phyloP scores from a whole-genome alignment of 1,284 basidiomycete species.

The Ceratobasidium sp. region DNA sequence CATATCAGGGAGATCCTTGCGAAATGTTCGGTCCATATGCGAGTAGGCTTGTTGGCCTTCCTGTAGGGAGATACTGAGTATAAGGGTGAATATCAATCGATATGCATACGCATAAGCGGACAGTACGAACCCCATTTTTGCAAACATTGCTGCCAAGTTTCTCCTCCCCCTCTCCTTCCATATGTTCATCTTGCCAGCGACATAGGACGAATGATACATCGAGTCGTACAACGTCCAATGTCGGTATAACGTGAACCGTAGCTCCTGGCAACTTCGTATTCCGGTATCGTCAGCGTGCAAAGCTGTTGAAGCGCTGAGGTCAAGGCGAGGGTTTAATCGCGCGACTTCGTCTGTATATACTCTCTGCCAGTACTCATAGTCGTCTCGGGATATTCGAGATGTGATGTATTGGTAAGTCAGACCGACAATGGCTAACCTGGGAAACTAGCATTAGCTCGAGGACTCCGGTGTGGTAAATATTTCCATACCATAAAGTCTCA shows the following conservation, averaged over 20 bases:
- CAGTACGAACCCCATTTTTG: constrained; percentile 94
- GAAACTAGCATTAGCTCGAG: constrained; percentile 1
- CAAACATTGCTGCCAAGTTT: constrained; percentile 89
- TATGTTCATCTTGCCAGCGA: constrained; percentile 94
- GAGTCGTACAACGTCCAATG: constrained; percentile 99
- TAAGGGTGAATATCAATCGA: constrained; percentile 20
- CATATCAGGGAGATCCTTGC: constrained; percentile 84
- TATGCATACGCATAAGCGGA: constrained; percentile 27
- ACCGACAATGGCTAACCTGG: constrained; percentile 92
- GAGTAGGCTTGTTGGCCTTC: constrained; percentile 95
- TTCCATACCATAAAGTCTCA: constrained; percentile 87
- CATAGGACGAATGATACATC: constrained; percentile 98
- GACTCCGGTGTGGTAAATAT: not conserved
- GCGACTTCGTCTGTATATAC: constrained; percentile 91
- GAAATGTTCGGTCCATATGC: constrained; percentile 97
- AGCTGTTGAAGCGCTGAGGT: constrained; percentile 42
- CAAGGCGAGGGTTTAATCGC: constrained; percentile 78
- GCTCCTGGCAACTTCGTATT: constrained; percentile 85
- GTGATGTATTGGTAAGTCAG: constrained; percentile 94
- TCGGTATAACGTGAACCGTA: constrained; percentile 94
- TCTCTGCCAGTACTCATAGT: constrained; percentile 85
- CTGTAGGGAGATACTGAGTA: constrained; percentile 84
- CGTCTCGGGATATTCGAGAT: constrained; percentile 87
- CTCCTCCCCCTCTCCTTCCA: constrained; percentile 96
- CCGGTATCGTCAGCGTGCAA: constrained; percentile 78